A percentile compares a stretch with the other conserved stretches of the same genome.
These are phyloP conservation scores for Ophiostoma sp. DNA, from an alignment of 2,329 filamentous ascomycete species.

Conservation along the genomic window DNA sequence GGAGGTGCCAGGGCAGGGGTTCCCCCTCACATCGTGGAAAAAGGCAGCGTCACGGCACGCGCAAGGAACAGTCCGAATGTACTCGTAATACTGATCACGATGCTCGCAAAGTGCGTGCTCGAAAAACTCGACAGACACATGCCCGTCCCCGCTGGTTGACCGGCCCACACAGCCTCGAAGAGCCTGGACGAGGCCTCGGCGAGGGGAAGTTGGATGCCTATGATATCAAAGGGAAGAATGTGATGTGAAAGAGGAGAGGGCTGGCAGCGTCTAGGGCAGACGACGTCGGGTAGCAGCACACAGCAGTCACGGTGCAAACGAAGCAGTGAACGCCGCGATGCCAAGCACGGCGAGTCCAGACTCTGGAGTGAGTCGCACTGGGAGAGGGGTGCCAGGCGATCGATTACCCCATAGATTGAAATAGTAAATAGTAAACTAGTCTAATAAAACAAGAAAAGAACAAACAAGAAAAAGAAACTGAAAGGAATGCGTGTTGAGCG, in stretches of 20 bases:
- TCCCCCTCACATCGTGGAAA: conserved; percentile 12
- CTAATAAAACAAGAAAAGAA: too few species aligned
- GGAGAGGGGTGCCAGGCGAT: neutral
- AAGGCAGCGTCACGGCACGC: neutral
- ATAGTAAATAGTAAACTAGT: neutral
- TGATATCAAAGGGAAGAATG: too few species aligned
- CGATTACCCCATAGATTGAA: conserved; percentile 9
- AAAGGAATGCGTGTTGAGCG: neutral
- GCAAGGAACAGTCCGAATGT: too few species aligned
- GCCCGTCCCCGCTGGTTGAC: neutral
- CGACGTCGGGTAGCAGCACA: neutral
- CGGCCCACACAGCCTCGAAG: too few species aligned
- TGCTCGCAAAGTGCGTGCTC: neutral
- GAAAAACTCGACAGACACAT: conserved; percentile 5
- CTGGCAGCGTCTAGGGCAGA: too few species aligned
- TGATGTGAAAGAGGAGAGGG: too few species aligned
- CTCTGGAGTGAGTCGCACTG: neutral
- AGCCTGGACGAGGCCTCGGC: too few species aligned
- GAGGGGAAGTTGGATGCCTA: too few species aligned
- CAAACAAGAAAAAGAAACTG: neutral
- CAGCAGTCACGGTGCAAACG: neutral
- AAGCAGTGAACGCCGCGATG: neutral
- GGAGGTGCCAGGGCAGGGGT: neutral
- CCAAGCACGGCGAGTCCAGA: conserved; percentile 6
- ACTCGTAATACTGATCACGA: too few species aligned